Evolutionary conservation across 257 asterid species (phyloP).

Genomic region (Solanum neorickii): DNA sequence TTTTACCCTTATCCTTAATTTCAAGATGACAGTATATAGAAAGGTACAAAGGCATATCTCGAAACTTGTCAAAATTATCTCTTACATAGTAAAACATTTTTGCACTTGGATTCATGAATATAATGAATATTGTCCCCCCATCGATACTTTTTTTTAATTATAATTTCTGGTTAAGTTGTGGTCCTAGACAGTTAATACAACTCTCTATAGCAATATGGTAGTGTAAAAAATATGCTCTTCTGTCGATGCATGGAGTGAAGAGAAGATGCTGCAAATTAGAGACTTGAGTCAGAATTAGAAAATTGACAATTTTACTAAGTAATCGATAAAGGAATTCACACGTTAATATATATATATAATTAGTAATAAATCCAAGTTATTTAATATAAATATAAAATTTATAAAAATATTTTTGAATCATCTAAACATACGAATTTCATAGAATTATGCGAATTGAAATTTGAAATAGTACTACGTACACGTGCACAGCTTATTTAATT

Average conservation of each 20-base stretch:
- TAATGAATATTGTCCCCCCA: not conserved
- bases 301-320: too few relatives aligned
- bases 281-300: too few relatives aligned
- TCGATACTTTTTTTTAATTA: not conserved
- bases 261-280: not conserved
- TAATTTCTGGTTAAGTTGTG: not conserved
- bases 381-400: too few relatives aligned
- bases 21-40: not conserved
- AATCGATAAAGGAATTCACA: too few relatives aligned
- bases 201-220: not conserved
- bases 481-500: not conserved
- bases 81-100: not conserved
- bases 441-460: not conserved
- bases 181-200: not conserved
- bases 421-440: too few relatives aligned
- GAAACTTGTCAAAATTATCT: not conserved
- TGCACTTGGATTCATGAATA: not conserved
- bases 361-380: too few relatives aligned
- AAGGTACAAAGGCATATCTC: not conserved
- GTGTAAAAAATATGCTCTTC: not conserved
- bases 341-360: too few relatives aligned
- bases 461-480: not conserved
- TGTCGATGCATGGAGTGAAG: not conserved
- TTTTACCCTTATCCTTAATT: not conserved
- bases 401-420: too few relatives aligned